Evolutionary conservation across 2,329 filamentous ascomycete genomes (phyloP), one percentile per base, ranked within the genome.

Genomic region (Hypoxylon sp.): DNA sequence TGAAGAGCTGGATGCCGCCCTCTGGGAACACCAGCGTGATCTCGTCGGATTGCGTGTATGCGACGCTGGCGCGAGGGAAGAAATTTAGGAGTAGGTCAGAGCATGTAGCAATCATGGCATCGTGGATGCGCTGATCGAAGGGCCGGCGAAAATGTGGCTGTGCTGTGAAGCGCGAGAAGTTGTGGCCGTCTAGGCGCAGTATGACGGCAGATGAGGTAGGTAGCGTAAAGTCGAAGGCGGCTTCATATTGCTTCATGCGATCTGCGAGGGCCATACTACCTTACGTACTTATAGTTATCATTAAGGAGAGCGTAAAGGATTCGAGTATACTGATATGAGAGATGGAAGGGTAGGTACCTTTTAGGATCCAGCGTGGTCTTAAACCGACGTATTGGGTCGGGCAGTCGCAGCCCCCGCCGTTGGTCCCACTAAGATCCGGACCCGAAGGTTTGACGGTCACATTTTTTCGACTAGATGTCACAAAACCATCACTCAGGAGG

Each of bases 201-300:
- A 70, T 58, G 17, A 57, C 39, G 1, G 65, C 57, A 19, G 52
- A 58, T 3, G 65, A 68, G 5, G 56, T 39, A 11, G 68, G 65
- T 10, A 70, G 54, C 17, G 17, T 54, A 19, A 29, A 48, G 13
- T 68, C 65, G 35, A 55, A 60, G 1, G 22, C 22, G 9, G 58
- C 42, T 61, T 70, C 68, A 22, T 65, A 68, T 52, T 68, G 60
- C 22, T 51, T 68, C 68, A 70, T 68, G 24, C 68, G 68, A 53
- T 65, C 58, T 8, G 42, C 50, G 11, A 70, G 65, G 19, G 54
- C 29, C 61, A 68, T 65, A 1, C 8, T 54, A 31, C 13, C 13
- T n/a, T 37, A 26, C 17, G 8, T 22, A 19, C 10, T 3, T 24
- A 19, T 35, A 22, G 13, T n/a, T 42, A n/a, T 39, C 9, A 35